Percentiles rank a stretch among this genome's conserved stretches.
phyloP scores from a whole-genome alignment of 2,329 filamentous ascomycete species.

The Sphaerulina populicola region DNA sequence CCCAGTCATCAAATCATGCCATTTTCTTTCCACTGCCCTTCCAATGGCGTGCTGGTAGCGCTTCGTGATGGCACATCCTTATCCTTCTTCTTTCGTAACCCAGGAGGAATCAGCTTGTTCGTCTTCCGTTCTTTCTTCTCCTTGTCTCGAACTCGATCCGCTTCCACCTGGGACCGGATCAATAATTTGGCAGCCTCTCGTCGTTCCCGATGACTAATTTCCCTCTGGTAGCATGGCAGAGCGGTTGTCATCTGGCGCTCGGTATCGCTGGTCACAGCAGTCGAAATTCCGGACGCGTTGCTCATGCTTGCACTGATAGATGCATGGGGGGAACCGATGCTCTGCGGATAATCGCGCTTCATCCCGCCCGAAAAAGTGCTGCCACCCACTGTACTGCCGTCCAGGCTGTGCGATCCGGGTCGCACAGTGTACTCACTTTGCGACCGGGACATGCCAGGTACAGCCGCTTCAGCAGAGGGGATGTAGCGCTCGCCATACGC shows the following conservation, averaged over 20 bases:
- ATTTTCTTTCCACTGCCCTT: conserved; percentile 7
- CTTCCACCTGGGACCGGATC: conserved; percentile 32
- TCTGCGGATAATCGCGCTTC: conserved; percentile 16
- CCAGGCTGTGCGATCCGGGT: conserved; percentile 21
- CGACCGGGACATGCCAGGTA: conserved; percentile 10
- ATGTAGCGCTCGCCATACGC: conserved; percentile 12
- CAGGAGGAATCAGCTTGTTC: conserved; percentile 34
- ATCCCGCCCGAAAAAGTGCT: conserved; percentile 17
- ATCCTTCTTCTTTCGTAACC: conserved; percentile 31
- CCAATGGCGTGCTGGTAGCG: conserved; percentile 14
- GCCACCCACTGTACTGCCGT: conserved; percentile 13
- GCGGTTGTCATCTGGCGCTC: conserved; percentile 29
- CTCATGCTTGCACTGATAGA: conserved; percentile 25
- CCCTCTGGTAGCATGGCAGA: conserved; percentile 31
- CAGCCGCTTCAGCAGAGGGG: conserved; percentile 7
- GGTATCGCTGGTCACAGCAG: conserved; percentile 30
- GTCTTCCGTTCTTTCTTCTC: conserved; percentile 33
- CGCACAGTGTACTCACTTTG: conserved; percentile 18
- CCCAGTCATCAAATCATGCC: conserved; percentile 6
- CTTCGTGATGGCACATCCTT: conserved; percentile 26
- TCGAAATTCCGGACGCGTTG: conserved; percentile 25
- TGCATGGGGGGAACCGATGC: conserved; percentile 15
- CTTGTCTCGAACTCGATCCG: conserved; percentile 29
- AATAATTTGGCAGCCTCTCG: conserved; percentile 24
- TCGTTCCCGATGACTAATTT: conserved; percentile 30